Conservation (phyloP, 1,284 basidiomycete species). For the Boletellus sp. region DNA sequence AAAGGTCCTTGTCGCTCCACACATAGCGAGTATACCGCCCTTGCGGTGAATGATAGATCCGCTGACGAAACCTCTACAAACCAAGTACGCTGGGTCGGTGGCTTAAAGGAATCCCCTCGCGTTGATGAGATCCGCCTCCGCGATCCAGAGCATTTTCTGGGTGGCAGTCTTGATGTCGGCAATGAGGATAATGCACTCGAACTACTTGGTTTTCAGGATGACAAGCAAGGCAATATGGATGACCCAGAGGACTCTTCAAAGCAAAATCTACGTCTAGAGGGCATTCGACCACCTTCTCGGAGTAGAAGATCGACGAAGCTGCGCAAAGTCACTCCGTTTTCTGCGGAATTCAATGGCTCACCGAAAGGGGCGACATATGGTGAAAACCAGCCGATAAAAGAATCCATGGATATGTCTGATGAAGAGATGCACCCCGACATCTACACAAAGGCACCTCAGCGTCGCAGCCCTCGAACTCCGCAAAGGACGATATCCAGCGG, state of each 20-base stretch:
- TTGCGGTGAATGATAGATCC: background rate
- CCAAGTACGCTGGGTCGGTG: background rate
- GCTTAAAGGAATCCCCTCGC: background rate
- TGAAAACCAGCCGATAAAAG: background rate
- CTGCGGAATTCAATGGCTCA: background rate
- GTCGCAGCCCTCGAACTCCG: slow-evolving; percentile 10
- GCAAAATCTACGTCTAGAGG: background rate
- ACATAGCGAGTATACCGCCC: background rate
- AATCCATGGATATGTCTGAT: background rate
- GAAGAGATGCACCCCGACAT: slow-evolving; percentile 7
- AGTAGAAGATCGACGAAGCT: background rate
- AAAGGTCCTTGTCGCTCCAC: slow-evolving; percentile 5
- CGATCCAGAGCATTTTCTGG: slow-evolving; percentile 2
- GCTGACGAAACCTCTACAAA: background rate
- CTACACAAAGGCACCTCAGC: slow-evolving; percentile 19
- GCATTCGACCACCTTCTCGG: background rate
- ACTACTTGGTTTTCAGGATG: background rate
- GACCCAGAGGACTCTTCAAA: background rate
- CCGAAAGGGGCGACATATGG: background rate
- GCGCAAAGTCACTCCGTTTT: slow-evolving; percentile 14
- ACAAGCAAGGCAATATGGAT: background rate
- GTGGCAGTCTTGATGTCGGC: background rate
- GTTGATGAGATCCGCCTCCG: background rate
- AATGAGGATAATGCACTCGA: background rate
- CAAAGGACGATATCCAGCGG: background rate